Evolutionary conservation across 2,329 filamentous ascomycete species (phyloP).

Genomic region (Coniochaeta sp.): DNA sequence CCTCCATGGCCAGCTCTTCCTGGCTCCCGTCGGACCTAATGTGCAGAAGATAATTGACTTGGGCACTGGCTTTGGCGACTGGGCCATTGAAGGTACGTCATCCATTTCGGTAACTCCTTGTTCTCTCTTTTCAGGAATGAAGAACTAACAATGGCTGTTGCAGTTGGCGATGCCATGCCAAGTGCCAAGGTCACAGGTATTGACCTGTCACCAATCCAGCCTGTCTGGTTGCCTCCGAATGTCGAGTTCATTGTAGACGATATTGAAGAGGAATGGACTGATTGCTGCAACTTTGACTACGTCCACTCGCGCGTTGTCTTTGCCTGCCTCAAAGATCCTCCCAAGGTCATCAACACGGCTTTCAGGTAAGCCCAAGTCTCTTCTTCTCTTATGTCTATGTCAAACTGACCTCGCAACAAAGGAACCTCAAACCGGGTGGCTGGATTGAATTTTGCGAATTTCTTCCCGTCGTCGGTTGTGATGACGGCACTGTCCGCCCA

Average conservation of each 20-base stretch:
- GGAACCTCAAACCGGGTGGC: slow-evolving; percentile 35
- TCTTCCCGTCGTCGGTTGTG: slow-evolving; percentile 29
- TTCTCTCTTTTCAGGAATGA: neutral
- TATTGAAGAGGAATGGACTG: slow-evolving; percentile 46
- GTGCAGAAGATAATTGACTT: slow-evolving; percentile 44
- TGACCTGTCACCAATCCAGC: slow-evolving; percentile 32
- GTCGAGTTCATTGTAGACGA: slow-evolving; percentile 51
- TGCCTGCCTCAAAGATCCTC: slow-evolving; percentile 45
- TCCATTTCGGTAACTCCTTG: neutral
- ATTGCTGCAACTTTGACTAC: slow-evolving; percentile 50
- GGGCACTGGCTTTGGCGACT: slow-evolving; percentile 44
- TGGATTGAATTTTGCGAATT: slow-evolving; percentile 45
- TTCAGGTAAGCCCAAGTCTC: slow-evolving; percentile 27
- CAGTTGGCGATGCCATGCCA: slow-evolving; percentile 38
- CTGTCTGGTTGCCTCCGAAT: slow-evolving; percentile 43
- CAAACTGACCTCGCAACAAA: slow-evolving; percentile 14
- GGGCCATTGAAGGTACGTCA: slow-evolving; percentile 44
- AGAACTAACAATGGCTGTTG: slow-evolving; percentile 1
- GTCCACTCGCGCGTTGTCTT: slow-evolving; percentile 52
- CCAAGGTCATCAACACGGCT: slow-evolving; percentile 31
- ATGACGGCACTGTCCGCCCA: slow-evolving; percentile 33
- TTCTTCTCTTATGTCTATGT: neutral
- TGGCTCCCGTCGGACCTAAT: slow-evolving; percentile 34
- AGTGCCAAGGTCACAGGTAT: slow-evolving; percentile 40
- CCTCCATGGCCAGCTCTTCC: slow-evolving; percentile 30